These are phyloP conservation scores for Metschnikowia cerradonensis DNA, from an alignment of 805 yeast species.

Conservation along the genomic window DNA sequence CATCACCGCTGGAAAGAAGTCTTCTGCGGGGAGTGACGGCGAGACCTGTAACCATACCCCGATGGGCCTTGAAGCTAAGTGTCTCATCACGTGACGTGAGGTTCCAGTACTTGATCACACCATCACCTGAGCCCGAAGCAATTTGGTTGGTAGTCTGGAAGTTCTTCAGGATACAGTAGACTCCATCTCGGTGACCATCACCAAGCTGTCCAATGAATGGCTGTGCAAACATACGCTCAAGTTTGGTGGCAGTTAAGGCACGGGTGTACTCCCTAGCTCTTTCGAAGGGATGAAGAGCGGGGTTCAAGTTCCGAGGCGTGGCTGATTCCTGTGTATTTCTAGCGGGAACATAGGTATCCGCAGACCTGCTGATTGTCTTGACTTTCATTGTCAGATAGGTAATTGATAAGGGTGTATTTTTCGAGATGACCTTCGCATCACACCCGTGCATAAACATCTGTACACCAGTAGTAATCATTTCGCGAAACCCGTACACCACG, in stretches of 20 bases:
- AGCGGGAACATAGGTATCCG: slow-evolving; percentile 91
- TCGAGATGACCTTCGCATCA: slow-evolving; percentile 3
- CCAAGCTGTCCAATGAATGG: slow-evolving; percentile 96
- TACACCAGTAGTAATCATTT: background rate
- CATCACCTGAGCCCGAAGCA: slow-evolving; percentile 95
- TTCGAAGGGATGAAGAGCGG: slow-evolving; percentile 94
- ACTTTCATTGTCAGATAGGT: slow-evolving; percentile 54
- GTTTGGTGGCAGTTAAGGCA: slow-evolving; percentile 90
- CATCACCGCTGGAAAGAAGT: slow-evolving; percentile 84
- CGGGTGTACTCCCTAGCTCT: slow-evolving; percentile 94
- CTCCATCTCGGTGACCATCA: slow-evolving; percentile 91
- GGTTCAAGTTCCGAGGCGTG: slow-evolving; percentile 83
- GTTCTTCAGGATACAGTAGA: slow-evolving; percentile 81
- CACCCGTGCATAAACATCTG: background rate
- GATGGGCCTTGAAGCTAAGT: slow-evolving; percentile 80
- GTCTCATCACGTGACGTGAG: slow-evolving; percentile 72
- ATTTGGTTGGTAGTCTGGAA: slow-evolving; percentile 62
- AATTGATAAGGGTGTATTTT: background rate
- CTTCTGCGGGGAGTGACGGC: slow-evolving; percentile 58
- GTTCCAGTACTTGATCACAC: slow-evolving; percentile 92
- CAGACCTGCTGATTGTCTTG: slow-evolving; percentile 82
- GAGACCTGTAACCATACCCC: slow-evolving; percentile 84
- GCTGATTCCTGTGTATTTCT: slow-evolving; percentile 85
- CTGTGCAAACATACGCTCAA: slow-evolving; percentile 95
- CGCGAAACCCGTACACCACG: background rate